phyloP scores from a whole-genome alignment of 768 basidiomycete genomes.

The Hygrocybe punicea region DNA sequence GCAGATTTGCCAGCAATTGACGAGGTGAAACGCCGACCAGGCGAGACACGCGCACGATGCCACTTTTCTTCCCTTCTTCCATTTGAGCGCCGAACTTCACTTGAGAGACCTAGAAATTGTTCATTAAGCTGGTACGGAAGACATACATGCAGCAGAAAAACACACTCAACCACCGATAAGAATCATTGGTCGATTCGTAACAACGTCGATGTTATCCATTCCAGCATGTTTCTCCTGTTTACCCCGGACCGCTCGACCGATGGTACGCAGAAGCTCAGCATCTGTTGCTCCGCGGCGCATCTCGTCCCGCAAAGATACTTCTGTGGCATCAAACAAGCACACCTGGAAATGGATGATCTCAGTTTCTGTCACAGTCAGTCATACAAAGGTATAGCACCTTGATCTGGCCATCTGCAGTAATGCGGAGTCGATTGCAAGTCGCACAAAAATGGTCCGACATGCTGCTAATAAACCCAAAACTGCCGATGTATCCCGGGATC shows the following conservation, averaged over 20 bases:
- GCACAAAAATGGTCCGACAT: conserved; percentile 93
- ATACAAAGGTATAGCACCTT: conserved; percentile 48
- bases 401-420: conserved; percentile 89
- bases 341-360: conserved; percentile 47
- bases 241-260: conserved; percentile 59
- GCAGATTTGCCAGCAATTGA: conserved; percentile 8
- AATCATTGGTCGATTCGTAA: conserved; percentile 84
- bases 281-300: conserved; percentile 66
- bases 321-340: conserved; percentile 81
- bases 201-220: conserved; percentile 76
- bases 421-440: conserved; percentile 76
- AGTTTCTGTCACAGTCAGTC: background rate
- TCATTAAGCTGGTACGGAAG: background rate
- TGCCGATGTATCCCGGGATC: conserved; percentile 67
- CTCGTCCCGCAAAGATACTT: conserved; percentile 75
- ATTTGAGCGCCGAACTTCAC: background rate
- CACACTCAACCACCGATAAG: conserved; percentile 86
- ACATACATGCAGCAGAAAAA: conserved; percentile 15
- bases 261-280: conserved; percentile 54
- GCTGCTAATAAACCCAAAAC: conserved; percentile 85
- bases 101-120: background rate
- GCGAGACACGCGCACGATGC: background rate
- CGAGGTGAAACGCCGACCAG: conserved; percentile 13
- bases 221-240: conserved; percentile 83
- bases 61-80: too few species aligned